Evolutionary conservation across 306 rosid species (phyloP).

Genomic region (Citrullus mucosospermus): DNA sequence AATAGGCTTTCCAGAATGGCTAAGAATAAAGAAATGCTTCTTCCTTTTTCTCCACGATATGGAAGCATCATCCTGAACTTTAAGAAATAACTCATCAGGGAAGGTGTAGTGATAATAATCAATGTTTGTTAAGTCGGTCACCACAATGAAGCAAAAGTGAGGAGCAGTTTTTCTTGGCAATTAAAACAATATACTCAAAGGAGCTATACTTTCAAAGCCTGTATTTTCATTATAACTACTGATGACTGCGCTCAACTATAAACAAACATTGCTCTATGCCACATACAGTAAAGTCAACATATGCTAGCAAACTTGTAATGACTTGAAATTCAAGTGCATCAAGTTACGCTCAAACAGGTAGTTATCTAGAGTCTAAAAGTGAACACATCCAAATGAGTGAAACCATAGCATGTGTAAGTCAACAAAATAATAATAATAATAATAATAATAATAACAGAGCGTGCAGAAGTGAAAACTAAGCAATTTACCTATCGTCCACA

Average conservation of each 20-base stretch:
- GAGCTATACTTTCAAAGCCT: not conserved
- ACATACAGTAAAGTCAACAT: not conserved
- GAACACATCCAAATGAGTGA: not conserved
- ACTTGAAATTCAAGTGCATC: not conserved
- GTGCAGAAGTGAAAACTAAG: not conserved
- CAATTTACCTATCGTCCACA: not conserved
- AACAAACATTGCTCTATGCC: not conserved
- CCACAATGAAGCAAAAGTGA: not conserved
- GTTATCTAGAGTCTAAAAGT: not conserved
- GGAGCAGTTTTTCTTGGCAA: not conserved
- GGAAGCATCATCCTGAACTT: constrained; percentile 94
- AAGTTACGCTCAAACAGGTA: not conserved
- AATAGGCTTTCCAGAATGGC: constrained; percentile 93
- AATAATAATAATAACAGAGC: not conserved
- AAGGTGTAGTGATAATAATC: constrained; percentile 12
- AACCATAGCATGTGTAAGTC: not conserved
- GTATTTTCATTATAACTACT: not conserved
- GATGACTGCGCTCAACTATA: not conserved
- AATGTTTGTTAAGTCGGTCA: not conserved
- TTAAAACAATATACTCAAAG: not conserved
- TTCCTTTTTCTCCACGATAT: constrained; percentile 91
- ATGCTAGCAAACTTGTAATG: not conserved
- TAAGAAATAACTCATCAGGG: constrained; percentile 35
- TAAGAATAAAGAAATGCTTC: constrained; percentile 76
- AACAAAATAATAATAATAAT: not conserved